These are phyloP conservation scores for Aspergillus uvarum DNA, from an alignment of 2,329 filamentous ascomycete genomes.

Conservation along the genomic window DNA sequence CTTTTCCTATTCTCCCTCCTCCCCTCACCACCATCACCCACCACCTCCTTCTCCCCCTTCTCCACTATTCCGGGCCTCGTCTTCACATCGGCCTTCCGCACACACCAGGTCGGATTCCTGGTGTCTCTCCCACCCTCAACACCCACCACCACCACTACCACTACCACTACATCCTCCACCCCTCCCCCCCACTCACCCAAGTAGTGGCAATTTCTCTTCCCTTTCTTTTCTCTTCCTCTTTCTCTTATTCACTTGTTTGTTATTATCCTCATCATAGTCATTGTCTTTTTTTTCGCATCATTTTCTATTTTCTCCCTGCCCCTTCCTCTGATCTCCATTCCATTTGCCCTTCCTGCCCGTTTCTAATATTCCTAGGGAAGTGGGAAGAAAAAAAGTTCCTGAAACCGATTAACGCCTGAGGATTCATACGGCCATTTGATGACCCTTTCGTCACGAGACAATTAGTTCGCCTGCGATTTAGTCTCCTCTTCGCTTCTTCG, in stretches of 20 bases:
- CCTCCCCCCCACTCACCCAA: slow-evolving; percentile 11
- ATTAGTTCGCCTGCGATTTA: slow-evolving; percentile 19
- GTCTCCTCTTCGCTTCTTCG: slow-evolving; percentile 11
- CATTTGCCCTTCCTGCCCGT: slow-evolving; percentile 13
- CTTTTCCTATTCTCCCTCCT: slow-evolving; percentile 7
- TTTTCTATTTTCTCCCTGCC: slow-evolving; percentile 4
- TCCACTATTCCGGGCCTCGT: slow-evolving; percentile 10
- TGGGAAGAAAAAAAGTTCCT: slow-evolving; percentile 8
- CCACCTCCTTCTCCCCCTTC: slow-evolving; percentile 4
- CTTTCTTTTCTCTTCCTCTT: slow-evolving; percentile 19
- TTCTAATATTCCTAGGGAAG: slow-evolving; percentile 13
- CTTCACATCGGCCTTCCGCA: slow-evolving; percentile 1
- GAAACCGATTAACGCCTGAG: slow-evolving; percentile 14
- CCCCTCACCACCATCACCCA: neutral
- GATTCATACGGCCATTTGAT: slow-evolving; percentile 19
- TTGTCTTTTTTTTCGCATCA: slow-evolving; percentile 13
- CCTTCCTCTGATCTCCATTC: slow-evolving; percentile 16
- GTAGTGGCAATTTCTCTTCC: slow-evolving; percentile 18
- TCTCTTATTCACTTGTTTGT: slow-evolving; percentile 2
- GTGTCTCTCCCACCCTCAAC: neutral
- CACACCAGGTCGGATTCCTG: neutral
- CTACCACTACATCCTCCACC: slow-evolving; percentile 4
- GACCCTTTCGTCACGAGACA: slow-evolving; percentile 22
- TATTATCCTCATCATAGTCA: neutral
- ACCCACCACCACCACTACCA: neutral